A percentile compares a stretch with the other conserved stretches of the same genome.
phyloP scores from a whole-genome alignment of 1,284 basidiomycete genomes.

The Coniferiporia sulphurascens region DNA sequence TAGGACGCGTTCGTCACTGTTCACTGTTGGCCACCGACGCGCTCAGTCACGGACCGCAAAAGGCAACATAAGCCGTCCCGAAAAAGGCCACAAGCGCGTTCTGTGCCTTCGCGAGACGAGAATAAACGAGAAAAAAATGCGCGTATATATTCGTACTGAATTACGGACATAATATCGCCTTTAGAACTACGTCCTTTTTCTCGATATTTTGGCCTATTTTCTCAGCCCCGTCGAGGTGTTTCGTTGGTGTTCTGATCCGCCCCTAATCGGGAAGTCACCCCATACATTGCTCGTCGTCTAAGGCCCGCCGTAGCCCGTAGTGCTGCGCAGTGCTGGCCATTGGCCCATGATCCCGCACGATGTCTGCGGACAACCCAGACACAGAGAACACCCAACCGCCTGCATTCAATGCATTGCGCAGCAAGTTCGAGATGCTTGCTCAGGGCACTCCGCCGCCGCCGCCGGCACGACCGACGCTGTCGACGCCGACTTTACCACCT shows the following conservation, averaged over 20 bases:
- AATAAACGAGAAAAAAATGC: no score
- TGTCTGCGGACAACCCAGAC: constrained; percentile 14
- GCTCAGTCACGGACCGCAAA: not conserved
- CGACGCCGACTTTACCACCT: not conserved
- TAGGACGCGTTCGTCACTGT: constrained; percentile 7
- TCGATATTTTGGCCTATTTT: no score
- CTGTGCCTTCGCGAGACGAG: not conserved
- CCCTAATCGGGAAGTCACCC: not conserved
- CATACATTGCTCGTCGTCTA: not conserved
- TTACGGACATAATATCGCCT: no score
- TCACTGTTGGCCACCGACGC: not conserved
- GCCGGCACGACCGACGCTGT: constrained; percentile 19
- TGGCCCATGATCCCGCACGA: constrained; percentile 8
- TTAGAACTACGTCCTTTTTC: no score
- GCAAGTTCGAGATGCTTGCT: constrained; percentile 51
- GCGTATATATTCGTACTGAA: no score
- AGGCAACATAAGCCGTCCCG: not conserved
- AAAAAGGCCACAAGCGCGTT: not conserved
- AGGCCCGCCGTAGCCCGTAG: not conserved
- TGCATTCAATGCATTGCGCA: constrained; percentile 62
- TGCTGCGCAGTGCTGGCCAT: not conserved
- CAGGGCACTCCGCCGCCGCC: constrained; percentile 21
- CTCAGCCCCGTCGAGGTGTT: no score
- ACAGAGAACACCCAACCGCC: constrained; percentile 29
- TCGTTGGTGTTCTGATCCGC: not conserved